Evolutionary conservation across 805 yeast species (phyloP), one percentile per base, ranked within the genome.

Genomic region (Saccharomycopsis fodiens): DNA sequence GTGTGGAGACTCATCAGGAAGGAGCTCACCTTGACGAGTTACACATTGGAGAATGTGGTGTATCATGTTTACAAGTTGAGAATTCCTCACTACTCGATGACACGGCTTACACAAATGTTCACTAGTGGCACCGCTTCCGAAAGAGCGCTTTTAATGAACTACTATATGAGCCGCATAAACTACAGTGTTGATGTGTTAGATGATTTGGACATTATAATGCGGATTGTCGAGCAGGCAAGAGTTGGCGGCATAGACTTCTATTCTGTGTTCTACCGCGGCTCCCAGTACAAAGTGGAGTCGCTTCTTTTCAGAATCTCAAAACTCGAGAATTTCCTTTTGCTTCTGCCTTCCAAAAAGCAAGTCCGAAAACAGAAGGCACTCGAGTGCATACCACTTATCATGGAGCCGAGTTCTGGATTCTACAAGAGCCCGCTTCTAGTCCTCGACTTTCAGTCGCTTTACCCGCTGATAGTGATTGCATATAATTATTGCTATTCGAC

Each of bases 281-380:
- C 97, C 0, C 98, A 93, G 58, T 93, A 72, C 59, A 89, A 86
- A 58, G 96, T 93, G 2, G 98, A 93, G 58, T 85, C 97, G 1
- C 71, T 89, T 32, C 63, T 93, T 52, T 63, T 77, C 2, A 64
- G 98, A 44, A 62, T 93, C 16, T 75, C 93, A 21, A 86, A 87
- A 55, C 68, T 78, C 2, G 95, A 88, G 57, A 83, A 83, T 57
- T 77, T 72, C 43, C 60, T 91, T 35, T 58, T 88, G 45, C 64
- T 81, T 4, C 84, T 96, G 0, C 96, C 98, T 0, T 78, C 85
- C 23, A 82, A 83, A 55, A 65, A 72, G 37, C 85, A 86, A 52
- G 97, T 93, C 0, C 83, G 83, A 55, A 73, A 79, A 32, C 96
- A 89, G 69, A 81, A 79, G 52, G 82, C 97, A 0, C 64, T 93